These are phyloP conservation scores for Aspergillus sclerotioniger DNA, from an alignment of 495 filamentous ascomycete genomes.

Conservation along the genomic window DNA sequence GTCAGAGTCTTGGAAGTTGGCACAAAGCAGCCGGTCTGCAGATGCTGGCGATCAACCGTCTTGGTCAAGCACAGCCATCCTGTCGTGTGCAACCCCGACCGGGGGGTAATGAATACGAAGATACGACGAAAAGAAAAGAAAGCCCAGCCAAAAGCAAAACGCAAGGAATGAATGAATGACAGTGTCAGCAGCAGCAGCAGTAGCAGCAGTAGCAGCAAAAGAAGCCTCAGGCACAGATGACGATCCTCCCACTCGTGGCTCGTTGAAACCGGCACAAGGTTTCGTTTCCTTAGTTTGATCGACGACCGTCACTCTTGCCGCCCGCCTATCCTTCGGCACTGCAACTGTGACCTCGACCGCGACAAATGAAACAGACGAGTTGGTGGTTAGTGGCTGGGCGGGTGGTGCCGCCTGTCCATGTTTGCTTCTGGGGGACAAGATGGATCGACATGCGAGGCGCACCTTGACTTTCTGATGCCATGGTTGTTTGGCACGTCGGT, in stretches of 20 bases:
- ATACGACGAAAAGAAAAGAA: background rate
- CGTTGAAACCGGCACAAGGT: conserved; percentile 13
- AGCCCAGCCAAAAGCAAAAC: no score
- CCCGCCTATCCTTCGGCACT: conserved; percentile 5
- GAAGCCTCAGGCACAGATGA: background rate
- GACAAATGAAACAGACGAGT: conserved; percentile 10
- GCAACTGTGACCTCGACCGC: conserved; percentile 1
- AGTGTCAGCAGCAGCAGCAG: no score
- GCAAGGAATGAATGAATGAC: no score
- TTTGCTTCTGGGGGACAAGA: background rate
- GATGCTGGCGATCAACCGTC: conserved; percentile 2
- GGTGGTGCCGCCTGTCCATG: background rate
- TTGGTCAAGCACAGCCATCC: background rate
- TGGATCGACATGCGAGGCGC: background rate
- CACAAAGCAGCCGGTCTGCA: background rate
- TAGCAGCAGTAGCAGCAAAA: no score
- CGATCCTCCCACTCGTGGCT: background rate
- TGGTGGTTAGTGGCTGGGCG: background rate
- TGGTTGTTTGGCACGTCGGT: background rate
- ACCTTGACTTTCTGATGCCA: background rate
- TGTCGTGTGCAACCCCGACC: background rate
- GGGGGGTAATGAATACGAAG: background rate
- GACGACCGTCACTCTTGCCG: conserved; percentile 9
- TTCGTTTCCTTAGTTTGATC: conserved; percentile 11
- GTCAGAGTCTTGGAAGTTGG: background rate